Percentiles rank a stretch among this genome's conserved stretches.
These are phyloP conservation scores for Blastocladiella britannica DNA, from an alignment of 192 early-diverging fungal species.

Conservation along the genomic window DNA sequence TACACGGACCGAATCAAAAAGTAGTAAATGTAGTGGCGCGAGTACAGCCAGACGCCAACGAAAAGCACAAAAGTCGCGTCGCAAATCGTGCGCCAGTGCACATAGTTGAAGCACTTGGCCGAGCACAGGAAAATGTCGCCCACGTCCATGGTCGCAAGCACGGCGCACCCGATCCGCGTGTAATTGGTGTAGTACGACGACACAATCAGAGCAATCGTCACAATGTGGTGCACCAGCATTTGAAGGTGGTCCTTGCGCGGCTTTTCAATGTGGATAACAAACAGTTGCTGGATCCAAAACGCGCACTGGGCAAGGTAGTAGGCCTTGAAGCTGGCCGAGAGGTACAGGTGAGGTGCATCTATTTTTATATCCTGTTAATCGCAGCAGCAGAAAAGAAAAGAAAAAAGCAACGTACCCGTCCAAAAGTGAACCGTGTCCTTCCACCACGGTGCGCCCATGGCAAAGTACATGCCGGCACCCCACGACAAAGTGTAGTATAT, in stretches of 20 bases:
- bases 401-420: no score
- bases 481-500: conserved; percentile 40
- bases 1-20: conserved; percentile 42
- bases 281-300: conserved; percentile 63
- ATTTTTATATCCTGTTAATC: no score
- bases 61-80: conserved; percentile 55
- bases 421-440: conserved; percentile 45
- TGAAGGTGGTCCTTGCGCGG: conserved; percentile 47
- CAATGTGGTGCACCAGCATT: conserved; percentile 54
- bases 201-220: conserved; percentile 45
- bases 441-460: conserved; percentile 53
- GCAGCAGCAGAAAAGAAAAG: no score
- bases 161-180: conserved; percentile 57
- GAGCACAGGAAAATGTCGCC: conserved; percentile 48
- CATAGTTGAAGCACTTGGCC: conserved; percentile 68
- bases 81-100: conserved; percentile 32
- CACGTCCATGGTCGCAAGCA: conserved; percentile 56
- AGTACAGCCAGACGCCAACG: conserved; percentile 49
- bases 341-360: conserved; percentile 37
- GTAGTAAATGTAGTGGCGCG: conserved; percentile 50
- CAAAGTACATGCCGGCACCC: no score
- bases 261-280: conserved; percentile 49
- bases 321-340: conserved; percentile 31
- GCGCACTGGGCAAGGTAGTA: conserved; percentile 56
- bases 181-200: conserved; percentile 44